phyloP scores from a whole-genome alignment of 1,139 yeast genomes.

The Sugiyamaella pinicola region DNA sequence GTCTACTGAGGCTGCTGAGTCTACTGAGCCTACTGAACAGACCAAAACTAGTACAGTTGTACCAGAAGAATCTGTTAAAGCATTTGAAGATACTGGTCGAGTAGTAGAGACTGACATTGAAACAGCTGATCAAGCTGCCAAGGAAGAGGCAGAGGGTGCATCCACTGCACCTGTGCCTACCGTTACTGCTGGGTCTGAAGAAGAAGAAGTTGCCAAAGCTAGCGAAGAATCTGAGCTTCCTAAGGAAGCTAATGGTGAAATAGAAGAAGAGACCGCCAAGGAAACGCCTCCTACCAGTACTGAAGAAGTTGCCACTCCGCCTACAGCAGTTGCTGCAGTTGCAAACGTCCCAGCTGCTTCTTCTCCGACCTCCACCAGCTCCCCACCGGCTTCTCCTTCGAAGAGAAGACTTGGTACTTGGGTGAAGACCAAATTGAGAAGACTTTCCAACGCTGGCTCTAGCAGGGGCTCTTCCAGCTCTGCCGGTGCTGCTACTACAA shows the following conservation, averaged over 20 bases:
- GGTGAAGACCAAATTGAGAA: slow-evolving; percentile 20
- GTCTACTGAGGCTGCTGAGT: not conserved
- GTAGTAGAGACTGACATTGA: not conserved
- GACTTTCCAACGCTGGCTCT: slow-evolving; percentile 18
- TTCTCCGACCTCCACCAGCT: slow-evolving; percentile 7
- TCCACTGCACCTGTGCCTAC: slow-evolving; percentile 1
- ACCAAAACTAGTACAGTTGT: too few species aligned
- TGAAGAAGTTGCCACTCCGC: slow-evolving; percentile 17
- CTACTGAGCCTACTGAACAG: slow-evolving; percentile 1
- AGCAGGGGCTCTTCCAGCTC: not conserved
- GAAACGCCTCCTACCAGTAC: slow-evolving; percentile 8
- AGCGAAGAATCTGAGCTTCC: not conserved
- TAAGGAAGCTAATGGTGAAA: not conserved
- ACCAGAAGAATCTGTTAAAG: slow-evolving; percentile 5
- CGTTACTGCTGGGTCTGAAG: not conserved
- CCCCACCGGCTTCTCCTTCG: slow-evolving; percentile 11
- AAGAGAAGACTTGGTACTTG: slow-evolving; percentile 15
- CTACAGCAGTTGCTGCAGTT: slow-evolving; percentile 18
- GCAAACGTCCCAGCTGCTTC: slow-evolving; percentile 16
- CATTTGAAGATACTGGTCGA: slow-evolving; percentile 3
- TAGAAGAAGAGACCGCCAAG: not conserved
- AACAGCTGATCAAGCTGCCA: slow-evolving; percentile 2
- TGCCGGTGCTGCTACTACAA: not conserved
- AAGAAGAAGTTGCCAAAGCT: not conserved
- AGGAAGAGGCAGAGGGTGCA: not conserved